Base-by-base conservation (phyloP, 495 filamentous ascomycete genomes). In the Aspergillus cavernicola region DNA sequence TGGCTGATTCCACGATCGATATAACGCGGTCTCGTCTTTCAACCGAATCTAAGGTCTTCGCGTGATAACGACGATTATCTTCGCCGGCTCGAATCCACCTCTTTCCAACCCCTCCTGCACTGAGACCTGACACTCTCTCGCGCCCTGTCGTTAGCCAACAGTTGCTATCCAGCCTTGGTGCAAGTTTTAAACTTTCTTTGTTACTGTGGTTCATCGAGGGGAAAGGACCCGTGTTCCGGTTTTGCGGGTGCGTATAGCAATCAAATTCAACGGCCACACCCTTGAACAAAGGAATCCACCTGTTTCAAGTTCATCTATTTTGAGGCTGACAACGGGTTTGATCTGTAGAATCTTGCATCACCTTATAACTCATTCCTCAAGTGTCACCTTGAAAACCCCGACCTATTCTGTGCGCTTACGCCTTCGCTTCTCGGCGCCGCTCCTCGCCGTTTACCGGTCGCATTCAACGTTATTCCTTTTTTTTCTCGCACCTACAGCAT, bases 241-340 rank as follows among this genome's bases (percentile, higher is more conserved):
- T 18, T 51, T 49, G 50, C 47, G 43, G 47, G 52, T 59, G 41
- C 53, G 60, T 55, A 41, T 52, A 20, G 46, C 36, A 23, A 39
- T 37, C 35, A 23, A 46, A 10, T 15, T 22, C 46, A 57, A 59
- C 52, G 46, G 59, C 45, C 36, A 44, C 48, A 22, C 56, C 56
- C 60, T 58, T 52, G 53, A 52, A 58, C 52, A 22, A 38, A n/a
- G 43, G 50, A 58, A 59, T 48, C 56, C 56, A 63, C 56, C 45
- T 32, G 45, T 57, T 47, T 29, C 36, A 39, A 45, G 18, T 40
- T 29, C 46, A 41, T 46, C 39, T 36, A 28, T 9, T 28, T 28
- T 56, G 57, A 62, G 59, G 59, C 59, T 62, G 59, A 62, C 55
- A 52, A 53, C 33, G 24, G 36, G 48, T 37, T 23, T 53, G 55